phyloP scores from a whole-genome alignment of 1,284 basidiomycete species.

The Melanopsichium pennsylvanicum region DNA sequence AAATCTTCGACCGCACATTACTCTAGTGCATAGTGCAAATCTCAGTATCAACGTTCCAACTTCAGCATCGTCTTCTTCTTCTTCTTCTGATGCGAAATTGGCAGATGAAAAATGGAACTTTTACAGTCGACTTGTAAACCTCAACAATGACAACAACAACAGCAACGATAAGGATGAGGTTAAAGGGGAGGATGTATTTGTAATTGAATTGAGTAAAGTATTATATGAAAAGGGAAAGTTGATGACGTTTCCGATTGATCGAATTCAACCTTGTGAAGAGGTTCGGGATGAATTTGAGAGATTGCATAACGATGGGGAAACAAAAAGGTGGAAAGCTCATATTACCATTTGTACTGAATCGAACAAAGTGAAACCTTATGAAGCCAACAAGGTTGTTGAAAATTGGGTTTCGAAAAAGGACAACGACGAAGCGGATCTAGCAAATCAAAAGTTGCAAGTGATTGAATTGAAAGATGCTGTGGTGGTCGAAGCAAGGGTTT shows the following conservation, averaged over 20 bases:
- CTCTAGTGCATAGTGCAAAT: constrained; percentile 74
- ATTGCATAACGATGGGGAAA: constrained; percentile 40
- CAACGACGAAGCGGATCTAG: not conserved
- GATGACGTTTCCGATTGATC: constrained; percentile 10
- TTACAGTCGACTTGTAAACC: constrained; percentile 11
- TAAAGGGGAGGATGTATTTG: constrained; percentile 5
- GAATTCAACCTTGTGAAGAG: not conserved
- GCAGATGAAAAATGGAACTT: constrained; percentile 18
- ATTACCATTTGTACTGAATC: constrained; percentile 84
- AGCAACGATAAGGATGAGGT: too few species aligned
- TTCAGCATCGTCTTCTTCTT: too few species aligned
- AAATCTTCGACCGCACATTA: constrained; percentile 78
- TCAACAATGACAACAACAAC: too few species aligned
- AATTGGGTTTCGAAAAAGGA: not conserved
- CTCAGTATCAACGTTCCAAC: not conserved
- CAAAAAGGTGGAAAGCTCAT: constrained; percentile 73
- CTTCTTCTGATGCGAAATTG: not conserved
- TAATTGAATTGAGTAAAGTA: constrained; percentile 1
- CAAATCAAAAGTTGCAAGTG: not conserved
- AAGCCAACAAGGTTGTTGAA: constrained; percentile 74
- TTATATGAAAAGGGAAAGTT: constrained; percentile 12
- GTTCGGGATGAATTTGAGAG: constrained; percentile 12
- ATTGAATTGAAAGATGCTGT: not conserved
- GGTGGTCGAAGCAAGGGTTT: constrained; percentile 9
- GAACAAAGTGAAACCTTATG: constrained; percentile 73